These are phyloP conservation scores for Xylariaceae sp. DNA, from an alignment of 2,329 filamentous ascomycete genomes.

Conservation along the genomic window DNA sequence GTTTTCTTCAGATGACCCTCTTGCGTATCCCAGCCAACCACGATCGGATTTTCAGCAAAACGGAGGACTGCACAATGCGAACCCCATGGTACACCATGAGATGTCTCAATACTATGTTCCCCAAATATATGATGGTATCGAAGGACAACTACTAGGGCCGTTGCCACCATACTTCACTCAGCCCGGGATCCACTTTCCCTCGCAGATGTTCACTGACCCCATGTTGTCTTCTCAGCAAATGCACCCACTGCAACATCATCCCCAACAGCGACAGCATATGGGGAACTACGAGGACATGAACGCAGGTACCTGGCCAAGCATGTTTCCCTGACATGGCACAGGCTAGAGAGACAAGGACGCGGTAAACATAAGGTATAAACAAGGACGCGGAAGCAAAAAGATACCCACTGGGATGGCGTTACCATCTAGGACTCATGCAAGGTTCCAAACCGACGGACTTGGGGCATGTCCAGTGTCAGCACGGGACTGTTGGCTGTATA, in stretches of 20 bases:
- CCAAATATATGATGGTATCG: conserved; percentile 61
- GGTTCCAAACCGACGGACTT: not conserved
- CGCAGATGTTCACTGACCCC: conserved; percentile 44
- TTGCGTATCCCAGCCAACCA: conserved; percentile 76
- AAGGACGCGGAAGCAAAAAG: conserved; percentile 18
- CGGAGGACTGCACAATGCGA: conserved; percentile 30
- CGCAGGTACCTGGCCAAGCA: conserved; percentile 35
- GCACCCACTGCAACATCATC: conserved; percentile 31
- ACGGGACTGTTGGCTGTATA: no score
- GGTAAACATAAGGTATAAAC: conserved; percentile 1
- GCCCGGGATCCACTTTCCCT: conserved; percentile 41
- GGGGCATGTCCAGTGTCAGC: not conserved
- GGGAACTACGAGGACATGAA: conserved; percentile 51
- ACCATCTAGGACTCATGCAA: conserved; percentile 11
- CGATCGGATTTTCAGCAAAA: conserved; percentile 57
- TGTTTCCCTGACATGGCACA: conserved; percentile 30
- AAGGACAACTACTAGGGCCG: conserved; percentile 70
- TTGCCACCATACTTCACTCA: conserved; percentile 66
- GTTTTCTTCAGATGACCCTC: conserved; percentile 76
- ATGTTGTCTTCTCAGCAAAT: conserved; percentile 42
- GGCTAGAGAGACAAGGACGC: conserved; percentile 14
- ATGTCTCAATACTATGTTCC: conserved; percentile 50
- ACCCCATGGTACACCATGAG: conserved; percentile 33
- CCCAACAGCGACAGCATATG: conserved; percentile 35
- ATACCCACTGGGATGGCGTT: conserved; percentile 25